These are phyloP conservation scores for Neopestalotiopsis clavispora DNA, from an alignment of 2,329 filamentous ascomycete genomes.

Conservation along the genomic window DNA sequence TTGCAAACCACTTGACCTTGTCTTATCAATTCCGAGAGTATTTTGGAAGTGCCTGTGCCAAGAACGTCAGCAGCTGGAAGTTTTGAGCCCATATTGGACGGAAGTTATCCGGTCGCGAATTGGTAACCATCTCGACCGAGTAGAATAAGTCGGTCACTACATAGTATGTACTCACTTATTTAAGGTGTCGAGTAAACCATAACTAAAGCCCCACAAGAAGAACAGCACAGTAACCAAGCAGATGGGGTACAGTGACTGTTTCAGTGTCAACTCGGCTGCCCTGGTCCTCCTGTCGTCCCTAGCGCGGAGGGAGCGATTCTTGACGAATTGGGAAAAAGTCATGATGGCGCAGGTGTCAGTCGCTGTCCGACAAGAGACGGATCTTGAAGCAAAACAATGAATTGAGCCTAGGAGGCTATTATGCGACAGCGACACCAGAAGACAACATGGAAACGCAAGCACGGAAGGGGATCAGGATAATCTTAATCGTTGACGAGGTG, in stretches of 20 bases:
- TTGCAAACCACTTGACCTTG: slow-evolving; percentile 65
- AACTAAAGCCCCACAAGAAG: slow-evolving; percentile 67
- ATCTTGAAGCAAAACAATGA: neutral
- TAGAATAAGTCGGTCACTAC: too few relatives aligned
- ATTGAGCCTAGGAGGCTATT: neutral
- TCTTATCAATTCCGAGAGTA: slow-evolving; percentile 57
- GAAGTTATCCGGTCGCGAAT: neutral
- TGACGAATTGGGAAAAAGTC: slow-evolving; percentile 50
- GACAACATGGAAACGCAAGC: neutral
- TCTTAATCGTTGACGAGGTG: neutral
- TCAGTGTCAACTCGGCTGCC: slow-evolving; percentile 66
- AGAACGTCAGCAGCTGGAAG: neutral
- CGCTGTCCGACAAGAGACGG: neutral
- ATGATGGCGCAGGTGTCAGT: slow-evolving; percentile 31
- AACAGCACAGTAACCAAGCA: slow-evolving; percentile 69
- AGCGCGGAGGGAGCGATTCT: slow-evolving; percentile 44
- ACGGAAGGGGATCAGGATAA: neutral
- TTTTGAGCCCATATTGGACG: neutral
- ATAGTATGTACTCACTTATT: slow-evolving; percentile 30
- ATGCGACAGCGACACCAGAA: neutral
- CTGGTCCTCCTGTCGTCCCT: slow-evolving; percentile 52
- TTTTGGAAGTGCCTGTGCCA: slow-evolving; percentile 58
- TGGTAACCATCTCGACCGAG: neutral
- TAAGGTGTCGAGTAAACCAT: slow-evolving; percentile 59
- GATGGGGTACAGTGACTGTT: slow-evolving; percentile 70